These are phyloP conservation scores for Cladosporium oxysporum DNA, from an alignment of 2,329 filamentous ascomycete species.

Conservation along the genomic window DNA sequence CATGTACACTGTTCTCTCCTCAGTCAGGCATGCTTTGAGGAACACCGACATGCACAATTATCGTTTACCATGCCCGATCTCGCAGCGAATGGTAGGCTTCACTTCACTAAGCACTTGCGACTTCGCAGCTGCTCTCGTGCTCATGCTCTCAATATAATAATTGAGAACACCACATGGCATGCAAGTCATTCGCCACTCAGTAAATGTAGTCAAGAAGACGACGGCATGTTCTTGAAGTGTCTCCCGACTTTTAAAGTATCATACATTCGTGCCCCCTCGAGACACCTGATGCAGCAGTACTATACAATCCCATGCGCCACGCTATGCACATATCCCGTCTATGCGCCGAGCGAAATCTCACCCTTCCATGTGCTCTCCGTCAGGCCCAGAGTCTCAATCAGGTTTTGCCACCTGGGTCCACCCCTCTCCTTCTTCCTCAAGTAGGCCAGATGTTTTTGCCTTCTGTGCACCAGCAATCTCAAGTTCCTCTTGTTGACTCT, in stretches of 20 bases:
- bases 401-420: constrained; percentile 82
- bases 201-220: no score
- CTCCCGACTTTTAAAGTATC: background rate
- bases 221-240: background rate
- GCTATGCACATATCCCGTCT: constrained; percentile 3
- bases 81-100: background rate
- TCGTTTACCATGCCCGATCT: background rate
- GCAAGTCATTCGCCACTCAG: background rate
- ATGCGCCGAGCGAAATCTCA: constrained; percentile 69
- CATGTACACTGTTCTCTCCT: background rate
- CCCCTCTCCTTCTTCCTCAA: constrained; percentile 87
- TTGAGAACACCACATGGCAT: background rate
- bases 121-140: background rate
- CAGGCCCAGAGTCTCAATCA: constrained; percentile 81
- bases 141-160: background rate
- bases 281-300: constrained; percentile 11
- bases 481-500: constrained; percentile 94
- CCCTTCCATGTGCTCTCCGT: constrained; percentile 86
- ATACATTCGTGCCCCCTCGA: constrained; percentile 11
- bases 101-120: background rate
- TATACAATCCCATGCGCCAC: constrained; percentile 16
- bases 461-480: constrained; percentile 78
- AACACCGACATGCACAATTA: background rate
- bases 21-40: background rate
- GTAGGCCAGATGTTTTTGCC: constrained; percentile 87